Evolutionary conservation across 371 early-diverging fungal species (phyloP), one percentile per base, ranked within the genome.

Genomic region (Zychaea mexicana): DNA sequence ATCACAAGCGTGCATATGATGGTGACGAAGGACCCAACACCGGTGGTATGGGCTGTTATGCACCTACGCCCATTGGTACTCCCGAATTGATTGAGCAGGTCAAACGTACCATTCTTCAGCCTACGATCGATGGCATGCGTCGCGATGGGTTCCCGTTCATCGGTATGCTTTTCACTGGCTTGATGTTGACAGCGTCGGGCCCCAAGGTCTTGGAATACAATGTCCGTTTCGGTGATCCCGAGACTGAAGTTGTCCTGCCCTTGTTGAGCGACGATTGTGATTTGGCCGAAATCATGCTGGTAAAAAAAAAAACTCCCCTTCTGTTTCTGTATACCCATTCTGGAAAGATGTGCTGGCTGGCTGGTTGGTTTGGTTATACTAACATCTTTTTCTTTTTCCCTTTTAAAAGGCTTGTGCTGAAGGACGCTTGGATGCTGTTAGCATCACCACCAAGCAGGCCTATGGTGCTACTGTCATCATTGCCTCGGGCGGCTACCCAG

Each of bases 11-110:
- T 39, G 93, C 92, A 22, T 85, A 85, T 66, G 96, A 98, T 64
- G 91, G 92, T 61, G 98, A 98, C 75, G 70, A 85, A 71, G 98
- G 98, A 0, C 96, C 94, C 61, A 98, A 98, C 83, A 98, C 98
- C 0, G 98, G 98, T 61, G 98, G 98, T 60, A 98, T 98, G 98
- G 98, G 98, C 7, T 94, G 95, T 64, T 98, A 98, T 74, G 92
- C 93, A 39, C 98, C 98, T 28, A 96, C 98, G 2, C 97, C 98
- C 6, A 87, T 96, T 56, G 94, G 90, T 55, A 93, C 96, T 3
- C 77, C 87, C 17, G 85, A 86, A 60, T 72, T 97, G 47, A 78
- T 94, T 46, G 79, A 81, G 12, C 70, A 83, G 36, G 89, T 96
- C 72, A 83, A 94, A 71, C 79, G 84, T 39, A 90, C 89, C 0